phyloP scores from a whole-genome alignment of 768 basidiomycete species.

The Hericium alpestre region DNA sequence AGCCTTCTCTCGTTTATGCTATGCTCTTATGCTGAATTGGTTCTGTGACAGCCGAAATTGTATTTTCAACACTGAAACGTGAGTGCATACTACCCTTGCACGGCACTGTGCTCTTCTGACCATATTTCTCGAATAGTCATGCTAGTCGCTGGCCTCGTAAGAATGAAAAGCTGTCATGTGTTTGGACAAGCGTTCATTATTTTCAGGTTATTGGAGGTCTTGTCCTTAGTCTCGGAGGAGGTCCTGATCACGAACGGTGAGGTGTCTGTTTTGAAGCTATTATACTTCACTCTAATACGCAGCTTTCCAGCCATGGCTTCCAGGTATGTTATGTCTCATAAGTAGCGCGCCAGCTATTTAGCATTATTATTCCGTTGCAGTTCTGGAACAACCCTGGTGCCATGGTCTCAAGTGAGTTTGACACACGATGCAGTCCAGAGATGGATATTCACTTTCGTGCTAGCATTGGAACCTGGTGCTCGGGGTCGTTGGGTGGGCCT shows the following conservation, averaged over 20 bases:
- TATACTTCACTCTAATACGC: too few species aligned
- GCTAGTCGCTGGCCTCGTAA: slow-evolving; percentile 12
- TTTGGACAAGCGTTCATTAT: not conserved
- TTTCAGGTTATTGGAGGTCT: slow-evolving; percentile 12
- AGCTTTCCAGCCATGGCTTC: slow-evolving; percentile 8
- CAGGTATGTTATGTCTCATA: not conserved
- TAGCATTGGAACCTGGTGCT: slow-evolving; percentile 11
- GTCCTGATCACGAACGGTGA: slow-evolving; percentile 11
- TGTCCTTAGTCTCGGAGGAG: slow-evolving; percentile 10
- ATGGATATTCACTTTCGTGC: not conserved
- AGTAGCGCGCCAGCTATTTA: not conserved
- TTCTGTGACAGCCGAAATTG: slow-evolving; percentile 4
- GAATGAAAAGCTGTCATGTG: not conserved
- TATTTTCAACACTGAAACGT: slow-evolving; percentile 13
- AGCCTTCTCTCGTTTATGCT: not conserved
- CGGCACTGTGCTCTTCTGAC: not conserved
- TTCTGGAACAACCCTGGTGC: slow-evolving; percentile 12
- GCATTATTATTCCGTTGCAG: not conserved
- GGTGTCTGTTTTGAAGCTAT: not conserved
- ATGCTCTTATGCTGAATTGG: not conserved
- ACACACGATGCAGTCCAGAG: not conserved
- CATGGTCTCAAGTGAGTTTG: slow-evolving; percentile 8
- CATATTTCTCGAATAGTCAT: slow-evolving; percentile 4
- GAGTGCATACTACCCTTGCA: not conserved
- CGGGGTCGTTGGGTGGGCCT: slow-evolving; percentile 11